Conservation (phyloP, 805 yeast genomes). For the Monosporozyma yasuniensis region DNA sequence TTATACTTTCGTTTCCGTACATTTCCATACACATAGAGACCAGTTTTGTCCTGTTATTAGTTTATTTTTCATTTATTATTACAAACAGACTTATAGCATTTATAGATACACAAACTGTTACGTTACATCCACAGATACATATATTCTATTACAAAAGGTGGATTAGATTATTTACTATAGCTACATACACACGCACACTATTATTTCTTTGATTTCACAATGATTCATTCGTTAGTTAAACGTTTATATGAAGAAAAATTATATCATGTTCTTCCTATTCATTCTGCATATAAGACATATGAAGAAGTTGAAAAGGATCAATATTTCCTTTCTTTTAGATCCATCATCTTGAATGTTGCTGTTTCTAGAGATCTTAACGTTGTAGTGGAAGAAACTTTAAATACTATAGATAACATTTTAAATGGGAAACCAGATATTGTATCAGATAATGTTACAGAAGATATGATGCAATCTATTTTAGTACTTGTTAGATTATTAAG, state of each 20-base stretch:
- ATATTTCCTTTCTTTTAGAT: conserved; percentile 18
- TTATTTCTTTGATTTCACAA: neutral
- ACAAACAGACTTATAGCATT: neutral
- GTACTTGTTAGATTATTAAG: conserved; percentile 34
- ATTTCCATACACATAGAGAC: neutral
- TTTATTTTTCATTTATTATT: neutral
- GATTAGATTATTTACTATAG: neutral
- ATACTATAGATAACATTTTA: conserved; percentile 15
- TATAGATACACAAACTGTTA: neutral
- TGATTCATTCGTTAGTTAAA: conserved; percentile 8
- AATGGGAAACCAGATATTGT: conserved; percentile 10
- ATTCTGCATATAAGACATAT: conserved; percentile 14
- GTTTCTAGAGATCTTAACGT: conserved; percentile 15
- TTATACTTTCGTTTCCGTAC: neutral
- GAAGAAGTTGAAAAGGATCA: conserved; percentile 19
- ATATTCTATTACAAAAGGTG: neutral
- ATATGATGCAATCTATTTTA: conserved; percentile 20
- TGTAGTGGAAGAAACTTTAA: conserved; percentile 11
- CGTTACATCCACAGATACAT: neutral
- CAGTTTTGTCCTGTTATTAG: neutral
- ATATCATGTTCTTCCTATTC: conserved; percentile 20
- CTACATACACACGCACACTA: too few relatives aligned
- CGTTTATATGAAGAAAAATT: conserved; percentile 20
- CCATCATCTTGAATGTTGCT: conserved; percentile 19
- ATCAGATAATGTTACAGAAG: conserved; percentile 8